Evolutionary conservation across 495 filamentous ascomycete species (phyloP).

Genomic region (Penicillium mononematosum): DNA sequence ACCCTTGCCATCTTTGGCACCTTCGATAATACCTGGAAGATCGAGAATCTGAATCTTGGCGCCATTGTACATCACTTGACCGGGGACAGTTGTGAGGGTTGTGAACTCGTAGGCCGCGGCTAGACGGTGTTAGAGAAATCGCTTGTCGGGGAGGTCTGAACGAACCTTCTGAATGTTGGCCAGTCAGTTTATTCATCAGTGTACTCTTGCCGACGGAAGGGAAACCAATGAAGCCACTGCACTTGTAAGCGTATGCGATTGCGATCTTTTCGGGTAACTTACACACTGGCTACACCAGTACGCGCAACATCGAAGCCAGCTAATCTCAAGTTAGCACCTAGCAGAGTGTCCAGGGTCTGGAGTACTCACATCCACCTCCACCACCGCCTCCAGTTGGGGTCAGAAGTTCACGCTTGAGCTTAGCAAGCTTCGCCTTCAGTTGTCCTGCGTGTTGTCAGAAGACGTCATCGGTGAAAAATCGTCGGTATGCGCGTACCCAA

Average conservation of each 20-base stretch:
- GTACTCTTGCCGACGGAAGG: constrained; percentile 98
- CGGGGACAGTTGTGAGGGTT: constrained; percentile 94
- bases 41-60: constrained; percentile 98
- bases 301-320: constrained; percentile 97
- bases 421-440: constrained; percentile 97
- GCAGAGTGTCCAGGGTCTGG: background rate
- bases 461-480: constrained; percentile 5
- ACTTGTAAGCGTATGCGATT: constrained; percentile 12
- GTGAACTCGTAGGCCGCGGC: constrained; percentile 98
- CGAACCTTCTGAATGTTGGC: constrained; percentile 87
- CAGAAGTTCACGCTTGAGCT: constrained; percentile 92
- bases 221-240: constrained; percentile 67
- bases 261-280: constrained; percentile 45
- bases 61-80: constrained; percentile 94
- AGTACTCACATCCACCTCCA: constrained; percentile 63
- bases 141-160: constrained; percentile 6
- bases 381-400: constrained; percentile 80
- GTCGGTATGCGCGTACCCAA: constrained; percentile 49
- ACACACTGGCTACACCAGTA: constrained; percentile 95
- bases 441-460: constrained; percentile 60
- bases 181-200: constrained; percentile 89
- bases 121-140: constrained; percentile 29
- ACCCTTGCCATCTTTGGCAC: constrained; percentile 97
- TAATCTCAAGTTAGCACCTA: constrained; percentile 34
- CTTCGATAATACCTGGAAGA: constrained; percentile 97